Conservation (phyloP, 768 basidiomycete genomes). For the Lyophyllum shimeji region DNA sequence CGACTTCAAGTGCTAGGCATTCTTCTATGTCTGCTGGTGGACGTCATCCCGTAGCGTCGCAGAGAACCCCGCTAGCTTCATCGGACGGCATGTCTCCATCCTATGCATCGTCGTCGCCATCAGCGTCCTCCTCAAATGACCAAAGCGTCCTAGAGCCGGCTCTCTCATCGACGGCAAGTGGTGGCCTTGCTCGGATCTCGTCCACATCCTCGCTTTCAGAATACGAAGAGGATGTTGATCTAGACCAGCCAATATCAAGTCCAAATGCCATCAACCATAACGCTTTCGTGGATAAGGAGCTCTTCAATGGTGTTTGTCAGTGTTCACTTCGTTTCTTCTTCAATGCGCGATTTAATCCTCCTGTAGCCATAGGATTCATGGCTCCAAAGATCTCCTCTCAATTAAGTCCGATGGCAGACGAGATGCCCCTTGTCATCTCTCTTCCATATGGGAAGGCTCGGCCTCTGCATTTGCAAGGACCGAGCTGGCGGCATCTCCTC, state of each 20-base stretch:
- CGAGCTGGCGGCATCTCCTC: conserved; percentile 71
- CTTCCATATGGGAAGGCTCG: conserved; percentile 69
- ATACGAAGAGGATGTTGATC: not conserved
- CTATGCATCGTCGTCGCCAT: conserved; percentile 1
- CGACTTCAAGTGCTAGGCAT: not conserved
- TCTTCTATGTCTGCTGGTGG: not conserved
- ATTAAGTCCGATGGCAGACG: conserved; percentile 45
- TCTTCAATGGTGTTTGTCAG: conserved; percentile 65
- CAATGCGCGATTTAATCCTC: conserved; percentile 2
- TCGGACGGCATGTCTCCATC: not conserved
- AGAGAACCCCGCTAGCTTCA: not conserved
- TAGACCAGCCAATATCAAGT: not conserved
- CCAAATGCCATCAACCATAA: conserved; percentile 32
- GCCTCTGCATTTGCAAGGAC: conserved; percentile 71
- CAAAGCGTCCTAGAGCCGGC: not conserved
- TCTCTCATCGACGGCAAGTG: not conserved
- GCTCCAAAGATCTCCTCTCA: conserved; percentile 52
- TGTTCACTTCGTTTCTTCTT: conserved; percentile 20
- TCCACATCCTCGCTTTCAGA: conserved; percentile 7
- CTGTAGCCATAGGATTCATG: conserved; percentile 65
- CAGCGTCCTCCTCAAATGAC: not conserved
- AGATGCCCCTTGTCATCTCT: conserved; percentile 73
- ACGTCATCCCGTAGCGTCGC: not conserved
- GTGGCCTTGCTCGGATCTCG: conserved; percentile 4
- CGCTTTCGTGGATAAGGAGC: conserved; percentile 57